Evolutionary conservation across 306 rosid species (phyloP).

Genomic region (Prunus dulcis): DNA sequence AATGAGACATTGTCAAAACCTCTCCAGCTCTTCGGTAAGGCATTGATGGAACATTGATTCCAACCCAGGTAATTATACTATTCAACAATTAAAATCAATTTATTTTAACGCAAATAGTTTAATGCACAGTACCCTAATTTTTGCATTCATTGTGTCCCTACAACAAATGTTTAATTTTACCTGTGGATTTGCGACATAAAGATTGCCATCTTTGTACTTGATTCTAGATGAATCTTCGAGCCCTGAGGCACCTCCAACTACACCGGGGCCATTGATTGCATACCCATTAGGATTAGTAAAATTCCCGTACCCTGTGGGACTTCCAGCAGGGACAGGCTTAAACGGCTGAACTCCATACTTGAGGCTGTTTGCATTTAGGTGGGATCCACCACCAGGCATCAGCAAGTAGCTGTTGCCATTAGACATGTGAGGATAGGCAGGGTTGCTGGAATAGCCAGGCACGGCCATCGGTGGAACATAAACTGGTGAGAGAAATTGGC

Average conservation of each 20-base stretch:
- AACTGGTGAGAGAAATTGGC: constrained; percentile 84
- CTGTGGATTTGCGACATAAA: constrained; percentile 94
- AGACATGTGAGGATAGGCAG: constrained; percentile 89
- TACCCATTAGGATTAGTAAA: constrained; percentile 76
- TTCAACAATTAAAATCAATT: not conserved
- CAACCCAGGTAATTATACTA: no score
- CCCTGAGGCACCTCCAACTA: constrained; percentile 74
- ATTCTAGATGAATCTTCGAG: constrained; percentile 89
- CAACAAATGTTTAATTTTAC: constrained; percentile 26
- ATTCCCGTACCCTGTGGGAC: constrained; percentile 80
- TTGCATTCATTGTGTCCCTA: not conserved
- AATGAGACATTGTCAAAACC: not conserved
- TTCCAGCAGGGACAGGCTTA: constrained; percentile 88
- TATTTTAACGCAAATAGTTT: not conserved
- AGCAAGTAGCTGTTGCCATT: constrained; percentile 81
- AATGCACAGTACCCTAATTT: not conserved
- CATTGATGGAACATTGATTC: not conserved
- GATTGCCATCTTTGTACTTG: constrained; percentile 86
- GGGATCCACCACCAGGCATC: constrained; percentile 94
- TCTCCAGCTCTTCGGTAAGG: not conserved
- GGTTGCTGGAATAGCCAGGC: constrained; percentile 83
- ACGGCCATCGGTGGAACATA: constrained; percentile 97
- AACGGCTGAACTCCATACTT: constrained; percentile 94
- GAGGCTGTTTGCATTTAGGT: constrained; percentile 77
- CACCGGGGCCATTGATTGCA: constrained; percentile 82